Base-by-base conservation (phyloP, 2,329 filamentous ascomycete genomes). In the Aspergillus flavus region DNA sequence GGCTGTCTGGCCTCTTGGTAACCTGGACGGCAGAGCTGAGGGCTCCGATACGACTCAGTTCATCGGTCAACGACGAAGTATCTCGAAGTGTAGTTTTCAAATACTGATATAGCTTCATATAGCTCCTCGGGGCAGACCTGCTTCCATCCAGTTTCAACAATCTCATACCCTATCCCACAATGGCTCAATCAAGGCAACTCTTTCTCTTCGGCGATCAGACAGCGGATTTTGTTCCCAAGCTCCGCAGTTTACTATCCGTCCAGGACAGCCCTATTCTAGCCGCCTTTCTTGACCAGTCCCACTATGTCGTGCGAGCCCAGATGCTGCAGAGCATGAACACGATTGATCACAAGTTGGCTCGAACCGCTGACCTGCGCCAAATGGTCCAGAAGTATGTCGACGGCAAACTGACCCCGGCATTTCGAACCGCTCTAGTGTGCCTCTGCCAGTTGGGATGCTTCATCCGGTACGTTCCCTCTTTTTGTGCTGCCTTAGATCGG, bases 161-260 rank as follows among this genome's bases (percentile, higher is more conserved):
- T 36, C 12, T 36, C 34, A 36, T 36, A 36, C 34, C 12, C 34
- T 36, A 36, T 16, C 6, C 12, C 43, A 63, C 52, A 45, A 46
- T 46, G 32, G 48, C 34, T 16, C 23, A 56, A 12, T 16, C 34
- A 6, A 32, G 57, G 19, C 54, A 50, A 21, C 48, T 64, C 46
- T 67, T 62, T 66, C 67, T 69, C 48, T 69, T 69, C 36, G 67
- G 67, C 57, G 67, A 69, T 48, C 62, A 66, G 45, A 69, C 67
- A n/a, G 64, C 55, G 32, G 67, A 69, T 34, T 52, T 57, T 21
- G 53, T 56, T n/a, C 16, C 59, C 16, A 46, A 62, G n/a, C 28
- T 64, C 23, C 48, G 48, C 14, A 6, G n/a, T 6, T 41, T 62
- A 36, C 21, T 62, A 5, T 21, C 16, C 21, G 32, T 41, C 23